These are phyloP conservation scores for Saccharomyces hybrid DNA, from an alignment of 1,139 yeast species.

Conservation along the genomic window DNA sequence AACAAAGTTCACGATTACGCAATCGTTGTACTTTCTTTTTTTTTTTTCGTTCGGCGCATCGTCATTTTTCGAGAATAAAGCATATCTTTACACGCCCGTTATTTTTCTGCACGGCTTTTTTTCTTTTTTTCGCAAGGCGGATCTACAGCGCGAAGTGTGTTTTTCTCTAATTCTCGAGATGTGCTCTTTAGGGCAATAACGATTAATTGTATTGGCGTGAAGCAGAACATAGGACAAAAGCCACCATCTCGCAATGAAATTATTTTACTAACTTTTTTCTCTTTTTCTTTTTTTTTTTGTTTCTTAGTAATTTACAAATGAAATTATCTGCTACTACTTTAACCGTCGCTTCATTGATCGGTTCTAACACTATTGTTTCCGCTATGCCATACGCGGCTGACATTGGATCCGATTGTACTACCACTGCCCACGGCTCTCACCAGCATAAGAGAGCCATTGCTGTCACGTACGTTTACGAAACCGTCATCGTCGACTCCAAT, in stretches of 20 bases:
- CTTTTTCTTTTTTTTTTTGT: no score
- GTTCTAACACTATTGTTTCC: conserved; percentile 13
- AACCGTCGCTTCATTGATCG: conserved; percentile 5
- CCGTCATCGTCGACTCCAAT: conserved; percentile 61
- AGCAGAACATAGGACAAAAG: no score
- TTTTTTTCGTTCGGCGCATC: background rate
- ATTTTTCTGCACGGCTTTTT: background rate
- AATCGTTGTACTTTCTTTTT: background rate
- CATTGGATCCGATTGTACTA: conserved; percentile 8
- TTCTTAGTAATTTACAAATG: conserved; percentile 22
- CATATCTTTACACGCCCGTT: background rate
- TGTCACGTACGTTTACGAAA: conserved; percentile 71
- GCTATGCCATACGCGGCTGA: conserved; percentile 27
- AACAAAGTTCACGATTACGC: background rate
- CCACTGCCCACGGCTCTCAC: conserved; percentile 34
- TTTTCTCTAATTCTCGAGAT: background rate
- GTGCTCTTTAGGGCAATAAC: background rate
- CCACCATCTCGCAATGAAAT: background rate
- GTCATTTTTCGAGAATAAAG: background rate
- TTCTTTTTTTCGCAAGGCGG: background rate
- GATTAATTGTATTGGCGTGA: background rate
- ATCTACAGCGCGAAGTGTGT: background rate
- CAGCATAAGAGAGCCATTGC: conserved; percentile 73
- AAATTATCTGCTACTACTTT: conserved; percentile 33
- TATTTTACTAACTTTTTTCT: background rate